Percentiles rank a stretch among this genome's conserved stretches.
Evolutionary conservation across 129 eudicot species (phyloP).

Genomic region (Solidago caesia): DNA sequence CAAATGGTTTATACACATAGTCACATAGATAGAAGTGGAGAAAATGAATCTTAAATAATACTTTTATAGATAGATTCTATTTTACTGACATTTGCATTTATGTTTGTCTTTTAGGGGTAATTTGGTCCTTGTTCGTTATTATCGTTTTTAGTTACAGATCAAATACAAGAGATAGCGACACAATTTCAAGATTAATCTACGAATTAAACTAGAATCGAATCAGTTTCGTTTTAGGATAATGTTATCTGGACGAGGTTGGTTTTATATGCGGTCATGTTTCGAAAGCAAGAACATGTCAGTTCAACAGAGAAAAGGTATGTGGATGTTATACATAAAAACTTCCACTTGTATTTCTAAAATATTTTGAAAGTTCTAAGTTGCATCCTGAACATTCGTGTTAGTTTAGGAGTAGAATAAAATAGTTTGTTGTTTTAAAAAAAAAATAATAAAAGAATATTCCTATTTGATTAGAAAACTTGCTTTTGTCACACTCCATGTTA

Average conservation of each 20-base stretch:
- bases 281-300: background rate
- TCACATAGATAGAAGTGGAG: conserved; percentile 3
- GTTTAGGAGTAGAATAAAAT: too few species aligned
- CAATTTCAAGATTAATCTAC: background rate
- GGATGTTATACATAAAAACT: too few species aligned
- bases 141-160: conserved; percentile 1
- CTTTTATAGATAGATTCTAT: background rate
- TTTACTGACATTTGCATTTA: background rate
- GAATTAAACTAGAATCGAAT: conserved; percentile 4
- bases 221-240: background rate
- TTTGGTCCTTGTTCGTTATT: conserved; percentile 13
- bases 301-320: too few species aligned
- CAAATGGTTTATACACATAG: background rate
- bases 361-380: too few species aligned
- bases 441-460: too few species aligned
- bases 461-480: too few species aligned
- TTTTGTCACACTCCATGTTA: too few species aligned
- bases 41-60: conserved; percentile 11
- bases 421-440: too few species aligned
- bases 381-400: too few species aligned
- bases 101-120: background rate
- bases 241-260: background rate
- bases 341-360: too few species aligned
- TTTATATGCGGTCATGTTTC: background rate
- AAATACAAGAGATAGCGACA: conserved; percentile 17